Evolutionary conservation across 495 filamentous ascomycete species (phyloP).

Genomic region (Hypoxylon fragiforme): DNA sequence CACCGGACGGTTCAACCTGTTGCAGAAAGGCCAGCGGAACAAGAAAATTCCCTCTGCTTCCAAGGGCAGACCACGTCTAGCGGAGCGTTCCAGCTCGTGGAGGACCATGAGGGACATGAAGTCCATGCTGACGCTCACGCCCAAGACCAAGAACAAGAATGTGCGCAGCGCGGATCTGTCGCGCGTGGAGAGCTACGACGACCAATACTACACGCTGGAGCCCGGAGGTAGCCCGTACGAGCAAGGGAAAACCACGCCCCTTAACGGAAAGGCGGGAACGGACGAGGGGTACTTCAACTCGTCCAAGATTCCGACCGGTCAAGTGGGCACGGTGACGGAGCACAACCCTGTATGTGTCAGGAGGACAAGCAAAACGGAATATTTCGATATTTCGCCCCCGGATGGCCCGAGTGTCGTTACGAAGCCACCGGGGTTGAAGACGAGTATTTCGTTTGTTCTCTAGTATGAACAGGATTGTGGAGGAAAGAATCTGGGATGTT

Average conservation of each 20-base stretch:
- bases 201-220: conserved; percentile 22
- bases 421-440: not conserved
- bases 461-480: not conserved
- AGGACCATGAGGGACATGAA: conserved; percentile 9
- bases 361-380: conserved; percentile 2
- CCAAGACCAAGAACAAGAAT: conserved; percentile 21
- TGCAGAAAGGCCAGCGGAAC: conserved; percentile 13
- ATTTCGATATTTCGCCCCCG: conserved; percentile 12
- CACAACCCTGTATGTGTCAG: conserved; percentile 1
- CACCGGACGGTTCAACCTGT: conserved; percentile 14
- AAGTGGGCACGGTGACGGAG: conserved; percentile 14
- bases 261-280: no score
- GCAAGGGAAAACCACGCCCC: not conserved
- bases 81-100: no score
- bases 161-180: not conserved
- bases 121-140: conserved; percentile 21
- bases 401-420: conserved; percentile 2
- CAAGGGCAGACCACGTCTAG: not conserved
- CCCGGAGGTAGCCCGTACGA: conserved; percentile 5
- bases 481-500: no score
- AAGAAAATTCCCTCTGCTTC: no score
- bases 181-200: conserved; percentile 6
- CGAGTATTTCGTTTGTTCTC: conserved; percentile 23
- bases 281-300: conserved; percentile 9
- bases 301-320: conserved; percentile 1